Evolutionary conservation across 805 yeast genomes (phyloP).

Genomic region (Danielozyma ontarioensis): DNA sequence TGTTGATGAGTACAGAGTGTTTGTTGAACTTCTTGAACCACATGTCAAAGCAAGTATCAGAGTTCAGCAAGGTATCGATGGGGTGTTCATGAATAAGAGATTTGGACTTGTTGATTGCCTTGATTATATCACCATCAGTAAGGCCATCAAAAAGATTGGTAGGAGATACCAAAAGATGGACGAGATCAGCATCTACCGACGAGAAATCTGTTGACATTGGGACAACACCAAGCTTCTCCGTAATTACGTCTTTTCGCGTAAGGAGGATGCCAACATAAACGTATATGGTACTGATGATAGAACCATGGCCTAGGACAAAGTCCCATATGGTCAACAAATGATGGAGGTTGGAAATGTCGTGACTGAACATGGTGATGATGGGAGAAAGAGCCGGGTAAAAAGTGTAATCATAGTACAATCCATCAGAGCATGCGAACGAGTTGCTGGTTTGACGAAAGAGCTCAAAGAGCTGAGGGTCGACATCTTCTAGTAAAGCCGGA

Average conservation of each 20-base stretch:
- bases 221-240: slow-evolving; percentile 17
- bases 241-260: slow-evolving; percentile 39
- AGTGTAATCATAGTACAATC: slow-evolving; percentile 28
- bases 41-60: slow-evolving; percentile 17
- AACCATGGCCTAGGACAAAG: slow-evolving; percentile 51
- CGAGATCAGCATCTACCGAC: slow-evolving; percentile 25
- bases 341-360: slow-evolving; percentile 49
- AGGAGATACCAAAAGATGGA: slow-evolving; percentile 34
- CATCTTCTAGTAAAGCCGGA: slow-evolving; percentile 50
- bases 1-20: slow-evolving; percentile 28
- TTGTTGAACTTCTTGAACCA: slow-evolving; percentile 33
- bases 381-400: slow-evolving; percentile 65
- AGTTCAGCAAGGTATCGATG: slow-evolving; percentile 13
- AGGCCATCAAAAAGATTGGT: slow-evolving; percentile 20
- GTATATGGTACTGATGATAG: slow-evolving; percentile 51
- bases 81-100: slow-evolving; percentile 20
- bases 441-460: slow-evolving; percentile 34
- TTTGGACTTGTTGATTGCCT: slow-evolving; percentile 22
- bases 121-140: slow-evolving; percentile 21
- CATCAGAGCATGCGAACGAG: slow-evolving; percentile 18
- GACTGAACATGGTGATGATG: slow-evolving; percentile 72
- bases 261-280: slow-evolving; percentile 56
- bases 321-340: slow-evolving; percentile 65
- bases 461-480: slow-evolving; percentile 44
- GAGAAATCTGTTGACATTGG: slow-evolving; percentile 3